phyloP scores from a whole-genome alignment of 768 basidiomycete genomes.

The Leccinum broughii region DNA sequence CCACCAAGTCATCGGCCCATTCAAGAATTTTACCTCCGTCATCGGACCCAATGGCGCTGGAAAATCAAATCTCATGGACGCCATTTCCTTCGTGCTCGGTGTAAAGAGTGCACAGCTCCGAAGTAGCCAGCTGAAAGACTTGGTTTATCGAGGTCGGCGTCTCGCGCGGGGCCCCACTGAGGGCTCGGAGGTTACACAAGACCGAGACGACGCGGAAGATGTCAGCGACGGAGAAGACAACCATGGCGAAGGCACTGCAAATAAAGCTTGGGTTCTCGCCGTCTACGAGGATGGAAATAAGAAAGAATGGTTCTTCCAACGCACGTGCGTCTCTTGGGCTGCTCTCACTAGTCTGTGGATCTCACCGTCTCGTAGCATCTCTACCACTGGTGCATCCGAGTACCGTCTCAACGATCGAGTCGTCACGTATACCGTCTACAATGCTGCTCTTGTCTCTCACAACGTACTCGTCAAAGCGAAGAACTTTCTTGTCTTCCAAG shows the following conservation, averaged over 20 bases:
- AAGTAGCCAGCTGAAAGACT: conserved; percentile 90
- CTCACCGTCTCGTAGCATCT: conserved; percentile 57
- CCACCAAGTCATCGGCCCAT: conserved; percentile 86
- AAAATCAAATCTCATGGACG: conserved; percentile 99
- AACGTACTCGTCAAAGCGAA: conserved; percentile 99
- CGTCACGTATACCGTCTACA: conserved; percentile 88
- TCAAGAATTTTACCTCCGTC: conserved; percentile 90
- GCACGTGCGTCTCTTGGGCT: conserved; percentile 66
- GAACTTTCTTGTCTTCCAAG: conserved; percentile 99
- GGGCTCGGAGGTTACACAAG: conserved; percentile 43
- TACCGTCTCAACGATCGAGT: conserved; percentile 82
- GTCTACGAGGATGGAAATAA: conserved; percentile 75
- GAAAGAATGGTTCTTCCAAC: conserved; percentile 88
- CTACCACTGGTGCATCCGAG: conserved; percentile 83
- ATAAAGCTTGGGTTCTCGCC: conserved; percentile 95
- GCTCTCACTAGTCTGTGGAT: neutral
- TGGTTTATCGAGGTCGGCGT: conserved; percentile 90
- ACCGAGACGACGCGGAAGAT: conserved; percentile 52
- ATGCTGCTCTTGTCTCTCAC: conserved; percentile 79
- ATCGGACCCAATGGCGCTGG: conserved; percentile 99
- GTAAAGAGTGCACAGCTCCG: conserved; percentile 92
- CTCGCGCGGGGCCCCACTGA: conserved; percentile 52
- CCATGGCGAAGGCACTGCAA: conserved; percentile 80
- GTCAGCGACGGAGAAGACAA: conserved; percentile 44
- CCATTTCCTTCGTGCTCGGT: conserved; percentile 97